Base-by-base conservation (phyloP, 257 asterid genomes). In the Datura wrightii region DNA sequence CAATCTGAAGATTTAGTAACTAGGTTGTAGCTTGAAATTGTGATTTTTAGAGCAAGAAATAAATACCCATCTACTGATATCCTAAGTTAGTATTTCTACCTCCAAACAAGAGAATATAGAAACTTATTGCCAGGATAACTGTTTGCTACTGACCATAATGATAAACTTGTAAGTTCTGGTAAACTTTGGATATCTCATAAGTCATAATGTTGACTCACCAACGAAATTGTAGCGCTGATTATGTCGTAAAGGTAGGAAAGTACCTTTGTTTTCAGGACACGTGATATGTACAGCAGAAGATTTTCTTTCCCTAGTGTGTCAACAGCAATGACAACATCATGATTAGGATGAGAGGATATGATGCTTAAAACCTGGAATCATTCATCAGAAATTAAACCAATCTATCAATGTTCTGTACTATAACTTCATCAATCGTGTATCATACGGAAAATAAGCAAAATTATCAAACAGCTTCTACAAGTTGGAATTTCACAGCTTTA, bases 221-320 rank as follows among this genome's bases (percentile, higher is more conserved):
- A 24, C 13, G 60, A 24, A 74, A 74, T 11, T 46, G 44, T 6
- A 74, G 24, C n/a, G 10, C 41, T 50, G 13, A 50, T 76, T 63
- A 69, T 84, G 36, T 44, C 46, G 13, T 59, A 62, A 24, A 53
- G 69, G 19, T 19, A 14, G 84, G 84, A 70, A 8, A 8, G 59
- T 91, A 95, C 99, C 98, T 93, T 94, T 82, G 89, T 90, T 83
- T 90, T 86, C 82, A 95, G 91, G 79, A 78, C 83, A 65, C 87
- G 88, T 56, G 99, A 90, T 85, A 95, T 85, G 88, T 88, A 79
- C 82, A 91, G 91, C 88, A 95, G 88, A 89, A 95, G 98, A 82
- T 95, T 97, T 90, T 95, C 99, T 90, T 95, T 94, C 39, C 99
- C 99, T 88, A 95, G 69, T 53, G 99, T 89, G 87, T 93, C 97